Evolutionary conservation across 495 filamentous ascomycete genomes (phyloP).

Genomic region (Amniculicola lignicola): DNA sequence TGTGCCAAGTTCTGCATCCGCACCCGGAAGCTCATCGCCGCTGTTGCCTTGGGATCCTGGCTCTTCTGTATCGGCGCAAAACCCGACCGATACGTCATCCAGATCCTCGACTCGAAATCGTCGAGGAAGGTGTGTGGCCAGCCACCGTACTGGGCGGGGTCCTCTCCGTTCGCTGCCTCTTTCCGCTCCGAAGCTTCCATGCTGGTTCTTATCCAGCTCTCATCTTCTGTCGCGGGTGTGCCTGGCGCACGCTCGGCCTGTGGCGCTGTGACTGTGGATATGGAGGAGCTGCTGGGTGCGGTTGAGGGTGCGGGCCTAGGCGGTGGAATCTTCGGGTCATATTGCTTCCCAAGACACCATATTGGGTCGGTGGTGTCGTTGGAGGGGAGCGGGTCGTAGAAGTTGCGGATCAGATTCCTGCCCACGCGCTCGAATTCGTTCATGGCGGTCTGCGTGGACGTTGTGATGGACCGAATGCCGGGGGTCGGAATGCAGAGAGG

Average conservation of each 20-base stretch:
- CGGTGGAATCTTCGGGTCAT: slow-evolving; percentile 47
- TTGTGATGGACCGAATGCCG: no score
- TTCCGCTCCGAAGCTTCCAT: slow-evolving; percentile 26
- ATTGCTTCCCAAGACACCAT: slow-evolving; percentile 85
- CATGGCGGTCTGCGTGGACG: no score
- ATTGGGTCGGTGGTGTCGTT: slow-evolving; percentile 76
- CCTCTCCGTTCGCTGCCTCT: slow-evolving; percentile 29
- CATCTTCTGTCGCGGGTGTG: slow-evolving; percentile 14
- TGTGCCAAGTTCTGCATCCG: slow-evolving; percentile 77
- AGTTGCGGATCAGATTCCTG: slow-evolving; percentile 67
- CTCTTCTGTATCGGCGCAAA: slow-evolving; percentile 81
- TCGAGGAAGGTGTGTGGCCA: slow-evolving; percentile 87
- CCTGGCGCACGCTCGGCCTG: background rate
- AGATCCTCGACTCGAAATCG: slow-evolving; percentile 90
- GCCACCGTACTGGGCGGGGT: slow-evolving; percentile 48
- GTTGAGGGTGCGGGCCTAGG: slow-evolving; percentile 21
- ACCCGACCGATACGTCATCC: slow-evolving; percentile 93
- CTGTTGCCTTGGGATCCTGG: slow-evolving; percentile 61
- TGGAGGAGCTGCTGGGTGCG: slow-evolving; percentile 8
- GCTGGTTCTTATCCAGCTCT: slow-evolving; percentile 34
- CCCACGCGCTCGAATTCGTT: slow-evolving; percentile 34
- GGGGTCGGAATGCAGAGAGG: background rate
- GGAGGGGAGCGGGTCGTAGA: slow-evolving; percentile 90
- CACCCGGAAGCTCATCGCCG: slow-evolving; percentile 81
- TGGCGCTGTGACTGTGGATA: slow-evolving; percentile 40